Base-by-base conservation (phyloP, 2,329 filamentous ascomycete genomes). In the Phyllosticta citriasiana region DNA sequence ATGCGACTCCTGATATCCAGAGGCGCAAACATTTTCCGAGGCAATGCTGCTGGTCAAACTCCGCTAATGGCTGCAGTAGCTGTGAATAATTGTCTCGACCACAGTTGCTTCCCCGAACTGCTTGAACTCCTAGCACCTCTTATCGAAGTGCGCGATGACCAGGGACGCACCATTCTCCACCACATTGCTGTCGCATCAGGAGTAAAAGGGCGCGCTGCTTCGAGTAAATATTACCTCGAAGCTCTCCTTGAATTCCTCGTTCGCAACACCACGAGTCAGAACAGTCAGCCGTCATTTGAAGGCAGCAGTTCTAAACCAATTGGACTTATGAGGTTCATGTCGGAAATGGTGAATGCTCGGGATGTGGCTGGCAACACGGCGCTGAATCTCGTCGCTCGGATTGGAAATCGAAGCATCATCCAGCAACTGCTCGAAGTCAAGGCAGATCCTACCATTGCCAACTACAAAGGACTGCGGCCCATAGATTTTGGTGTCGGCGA, bases 131-230 rank as follows among this genome's bases (percentile, higher is more conserved):
- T 99, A 6, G 91, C 91, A 10, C 84, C 89, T 26, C 93, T 93
- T 0, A 95, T 99, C 64, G 92, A 97, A 66, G 85, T 96, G 53
- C 84, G 91, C 24, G 94, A 99, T 72, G 85, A 89, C 53, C 91
- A 91, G 73, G 92, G 92, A 8, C 83, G 94, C 47, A 97, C 93
- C 0, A 91, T 97, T 14, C 79, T 99, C 25, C 94, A 99, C 70
- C 94, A 99, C 70, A 97, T 99, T 68, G 92, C 94, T 4, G 86
- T 97, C 35, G 95, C 94, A 16, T 97, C 92, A 64, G 94, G 92
- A 6, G 94, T 97, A 68, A 96, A 96, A 71, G 93, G 93, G 6
- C 86, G 94, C 56, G 92, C 90, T 62, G 86, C 90, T 52, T 93
- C 94, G 24, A 96, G 91, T 71, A 89, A 93, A 66, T 97, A 97